phyloP scores from a whole-genome alignment of 495 filamentous ascomycete genomes.

The Viridothelium virens region DNA sequence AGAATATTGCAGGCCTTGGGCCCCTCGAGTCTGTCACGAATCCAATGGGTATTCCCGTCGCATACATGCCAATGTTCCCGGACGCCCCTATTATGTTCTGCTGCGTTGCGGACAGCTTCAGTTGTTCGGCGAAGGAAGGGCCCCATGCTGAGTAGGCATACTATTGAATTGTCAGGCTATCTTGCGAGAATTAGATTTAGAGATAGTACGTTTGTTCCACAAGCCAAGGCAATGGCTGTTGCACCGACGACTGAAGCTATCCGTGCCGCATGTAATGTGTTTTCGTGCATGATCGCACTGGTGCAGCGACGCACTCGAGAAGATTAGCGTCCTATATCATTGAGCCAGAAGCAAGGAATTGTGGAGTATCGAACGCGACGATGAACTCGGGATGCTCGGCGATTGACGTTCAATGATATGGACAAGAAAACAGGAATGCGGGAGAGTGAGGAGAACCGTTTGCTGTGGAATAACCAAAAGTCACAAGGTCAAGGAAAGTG shows the following conservation, averaged over 20 bases:
- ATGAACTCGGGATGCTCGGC: background rate
- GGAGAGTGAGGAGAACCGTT: no score
- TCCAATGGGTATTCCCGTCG: conserved; percentile 80
- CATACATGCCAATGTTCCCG: conserved; percentile 97
- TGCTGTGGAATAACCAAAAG: no score
- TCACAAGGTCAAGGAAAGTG: no score
- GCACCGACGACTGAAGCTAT: conserved; percentile 76
- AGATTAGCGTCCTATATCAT: background rate
- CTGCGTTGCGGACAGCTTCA: conserved; percentile 82
- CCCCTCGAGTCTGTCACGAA: conserved; percentile 79
- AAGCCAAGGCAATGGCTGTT: conserved; percentile 76
- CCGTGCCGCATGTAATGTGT: conserved; percentile 47
- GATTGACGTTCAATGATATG: background rate
- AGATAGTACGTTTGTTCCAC: conserved; percentile 77
- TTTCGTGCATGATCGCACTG: conserved; percentile 35
- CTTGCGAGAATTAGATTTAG: conserved; percentile 10
- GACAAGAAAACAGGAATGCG: no score
- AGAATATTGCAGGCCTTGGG: conserved; percentile 64
- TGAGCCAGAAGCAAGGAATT: background rate
- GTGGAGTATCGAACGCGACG: background rate
- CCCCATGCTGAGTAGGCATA: conserved; percentile 99
- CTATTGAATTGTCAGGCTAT: conserved; percentile 38
- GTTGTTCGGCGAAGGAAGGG: conserved; percentile 78
- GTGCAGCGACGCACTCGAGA: conserved; percentile 19
- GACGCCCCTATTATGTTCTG: conserved; percentile 84